These are phyloP conservation scores for Triangularia verruculosa DNA, from an alignment of 2,329 filamentous ascomycete genomes.

Conservation along the genomic window DNA sequence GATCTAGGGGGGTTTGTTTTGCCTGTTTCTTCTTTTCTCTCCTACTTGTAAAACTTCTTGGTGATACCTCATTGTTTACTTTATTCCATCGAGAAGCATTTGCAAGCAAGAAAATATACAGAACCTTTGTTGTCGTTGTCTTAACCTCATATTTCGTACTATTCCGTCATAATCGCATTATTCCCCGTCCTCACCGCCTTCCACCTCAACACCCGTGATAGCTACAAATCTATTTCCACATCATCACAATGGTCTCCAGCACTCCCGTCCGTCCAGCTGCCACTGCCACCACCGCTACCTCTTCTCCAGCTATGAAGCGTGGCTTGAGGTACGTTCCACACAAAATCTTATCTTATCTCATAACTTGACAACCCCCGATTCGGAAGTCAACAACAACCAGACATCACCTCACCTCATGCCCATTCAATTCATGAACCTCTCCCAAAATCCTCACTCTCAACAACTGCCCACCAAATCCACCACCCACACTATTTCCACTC, in stretches of 20 bases:
- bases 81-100: too few relatives aligned
- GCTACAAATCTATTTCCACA: neutral
- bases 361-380: conserved; percentile 2
- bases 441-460: too few relatives aligned
- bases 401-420: neutral
- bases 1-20: neutral
- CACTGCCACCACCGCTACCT: neutral
- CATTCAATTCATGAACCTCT: too few relatives aligned
- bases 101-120: neutral
- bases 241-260: neutral
- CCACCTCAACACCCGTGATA: neutral
- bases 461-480: too few relatives aligned
- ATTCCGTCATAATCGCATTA: neutral
- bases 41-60: neutral
- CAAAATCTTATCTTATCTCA: neutral
- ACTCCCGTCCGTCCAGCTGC: neutral
- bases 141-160: too few relatives aligned
- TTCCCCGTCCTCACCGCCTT: conserved; percentile 1
- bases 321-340: neutral
- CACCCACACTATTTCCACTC: neutral
- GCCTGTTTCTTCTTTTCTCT: neutral
- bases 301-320: neutral
- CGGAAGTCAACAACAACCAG: neutral
- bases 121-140: neutral
- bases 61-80: neutral